Evolutionary conservation across 2,329 filamentous ascomycete species (phyloP).

Genomic region (Penicillium psychrosexuale): DNA sequence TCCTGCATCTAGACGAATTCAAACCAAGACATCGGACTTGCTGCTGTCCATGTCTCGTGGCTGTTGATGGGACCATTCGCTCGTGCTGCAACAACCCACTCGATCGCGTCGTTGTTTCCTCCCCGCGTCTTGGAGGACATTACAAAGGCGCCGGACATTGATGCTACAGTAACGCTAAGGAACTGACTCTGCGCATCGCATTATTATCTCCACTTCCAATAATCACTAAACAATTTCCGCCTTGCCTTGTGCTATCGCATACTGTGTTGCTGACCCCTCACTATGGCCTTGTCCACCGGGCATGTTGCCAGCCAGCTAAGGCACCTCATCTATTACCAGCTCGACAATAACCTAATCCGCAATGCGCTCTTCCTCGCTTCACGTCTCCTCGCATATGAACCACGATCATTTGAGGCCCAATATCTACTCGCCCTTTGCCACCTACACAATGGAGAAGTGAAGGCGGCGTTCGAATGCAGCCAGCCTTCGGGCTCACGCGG

Average conservation of each 20-base stretch:
- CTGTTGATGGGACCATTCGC: constrained; percentile 16
- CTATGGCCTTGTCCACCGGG: constrained; percentile 55
- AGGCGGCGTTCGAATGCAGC: constrained; percentile 80
- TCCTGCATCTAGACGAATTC: constrained; percentile 1
- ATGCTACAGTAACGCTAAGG: constrained; percentile 16
- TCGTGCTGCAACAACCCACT: constrained; percentile 13
- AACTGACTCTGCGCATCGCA: constrained; percentile 5
- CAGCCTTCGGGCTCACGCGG: constrained; percentile 68
- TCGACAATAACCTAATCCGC: constrained; percentile 85
- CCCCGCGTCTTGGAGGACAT: constrained; percentile 18
- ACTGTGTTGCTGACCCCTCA: constrained; percentile 19
- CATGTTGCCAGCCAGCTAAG: constrained; percentile 60
- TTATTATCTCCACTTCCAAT: background rate
- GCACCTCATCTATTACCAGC: constrained; percentile 66
- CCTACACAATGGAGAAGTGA: constrained; percentile 74
- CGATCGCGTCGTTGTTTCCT: constrained; percentile 19
- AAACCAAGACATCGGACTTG: background rate
- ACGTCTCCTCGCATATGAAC: constrained; percentile 78
- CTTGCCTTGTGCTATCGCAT: constrained; percentile 3
- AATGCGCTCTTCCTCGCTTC: constrained; percentile 94
- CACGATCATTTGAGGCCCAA: constrained; percentile 72
- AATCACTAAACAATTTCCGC: background rate
- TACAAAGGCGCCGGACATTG: constrained; percentile 6
- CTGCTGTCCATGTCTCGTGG: constrained; percentile 10
- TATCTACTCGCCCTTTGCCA: constrained; percentile 85